Base-by-base conservation (phyloP, 768 basidiomycete genomes). In the Psilocybe cyanescens region DNA sequence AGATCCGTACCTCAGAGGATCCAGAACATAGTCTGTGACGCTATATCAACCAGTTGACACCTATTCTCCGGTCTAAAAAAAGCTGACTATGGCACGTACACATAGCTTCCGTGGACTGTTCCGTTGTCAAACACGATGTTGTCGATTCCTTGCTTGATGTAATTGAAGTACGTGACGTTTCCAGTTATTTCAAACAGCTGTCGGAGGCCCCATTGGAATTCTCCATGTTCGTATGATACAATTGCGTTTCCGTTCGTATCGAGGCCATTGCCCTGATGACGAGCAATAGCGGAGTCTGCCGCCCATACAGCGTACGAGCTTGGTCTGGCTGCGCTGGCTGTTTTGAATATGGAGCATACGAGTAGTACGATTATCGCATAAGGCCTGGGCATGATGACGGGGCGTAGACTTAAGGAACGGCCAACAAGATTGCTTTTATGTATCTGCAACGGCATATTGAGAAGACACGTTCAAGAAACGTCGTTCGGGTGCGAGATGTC, bases 241-340 rank as follows among this genome's bases (percentile, higher is more conserved):
- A 66, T 57, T 0, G 80, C 68, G 1, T 58, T 70, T 31, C 77
- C 78, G 31, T 59, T 66, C 0, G 74, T 60, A 28, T 68, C 69
- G 11, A 79, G 67, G 3, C 80, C 79, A 65, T 81, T 78, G 2
- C 81, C 81, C 67, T 83, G 81, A 1, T 72, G 71, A 6, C 80
- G 74, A 39, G 71, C 65, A 56, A 82, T 81, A 2, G 74, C 78
- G 4, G 80, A 82, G 55, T 81, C 78, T 12, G 79, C 80, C 19
- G 79, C 78, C 79, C 80, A 83, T 2, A 74, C 69, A 11, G 80
- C 78, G 53, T 81, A 79, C 4, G 81, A 81, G 7, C 61, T 44
- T 17, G 76, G 77, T 2, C 74, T 69, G 5, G 76, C 76, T 11
- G 58, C 24, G 17, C 48, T 63, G 28, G 37, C 24, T 16, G 49